Conservation (phyloP, 2,329 filamentous ascomycete species). For the Colletotrichum acutatum region DNA sequence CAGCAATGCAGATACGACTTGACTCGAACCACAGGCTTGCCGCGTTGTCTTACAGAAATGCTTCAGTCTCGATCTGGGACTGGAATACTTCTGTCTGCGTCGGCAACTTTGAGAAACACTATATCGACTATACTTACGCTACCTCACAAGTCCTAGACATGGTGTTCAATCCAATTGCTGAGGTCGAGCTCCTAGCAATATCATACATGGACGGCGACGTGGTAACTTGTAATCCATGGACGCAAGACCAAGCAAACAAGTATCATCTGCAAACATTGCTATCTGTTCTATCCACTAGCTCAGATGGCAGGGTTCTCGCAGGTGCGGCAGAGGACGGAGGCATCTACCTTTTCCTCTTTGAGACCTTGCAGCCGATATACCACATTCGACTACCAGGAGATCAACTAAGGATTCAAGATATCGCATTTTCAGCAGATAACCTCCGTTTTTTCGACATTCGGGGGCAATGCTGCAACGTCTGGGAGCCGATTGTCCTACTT, state of each 20-base stretch:
- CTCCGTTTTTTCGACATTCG: not conserved
- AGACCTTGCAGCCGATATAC: not conserved
- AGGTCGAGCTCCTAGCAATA: not conserved
- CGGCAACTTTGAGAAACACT: not conserved
- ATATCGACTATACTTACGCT: not conserved
- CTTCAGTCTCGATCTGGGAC: not conserved
- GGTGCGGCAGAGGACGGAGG: not conserved
- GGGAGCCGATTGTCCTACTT: not conserved
- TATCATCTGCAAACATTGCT: not conserved
- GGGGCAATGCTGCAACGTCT: not conserved
- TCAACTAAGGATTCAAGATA: not conserved
- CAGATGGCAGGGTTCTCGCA: not conserved
- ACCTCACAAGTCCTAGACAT: not conserved
- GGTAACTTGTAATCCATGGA: not conserved
- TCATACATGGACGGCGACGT: not conserved
- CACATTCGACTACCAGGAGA: not conserved
- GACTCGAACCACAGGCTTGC: not conserved
- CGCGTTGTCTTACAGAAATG: not conserved
- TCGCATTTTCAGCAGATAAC: not conserved
- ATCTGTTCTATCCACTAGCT: not conserved
- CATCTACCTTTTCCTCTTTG: not conserved
- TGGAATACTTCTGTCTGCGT: not conserved
- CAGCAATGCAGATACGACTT: not conserved
- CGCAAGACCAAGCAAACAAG: not conserved
- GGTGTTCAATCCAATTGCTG: not conserved